These are phyloP conservation scores for Fusarium begoniae DNA, from an alignment of 2,329 filamentous ascomycete species.

Conservation along the genomic window DNA sequence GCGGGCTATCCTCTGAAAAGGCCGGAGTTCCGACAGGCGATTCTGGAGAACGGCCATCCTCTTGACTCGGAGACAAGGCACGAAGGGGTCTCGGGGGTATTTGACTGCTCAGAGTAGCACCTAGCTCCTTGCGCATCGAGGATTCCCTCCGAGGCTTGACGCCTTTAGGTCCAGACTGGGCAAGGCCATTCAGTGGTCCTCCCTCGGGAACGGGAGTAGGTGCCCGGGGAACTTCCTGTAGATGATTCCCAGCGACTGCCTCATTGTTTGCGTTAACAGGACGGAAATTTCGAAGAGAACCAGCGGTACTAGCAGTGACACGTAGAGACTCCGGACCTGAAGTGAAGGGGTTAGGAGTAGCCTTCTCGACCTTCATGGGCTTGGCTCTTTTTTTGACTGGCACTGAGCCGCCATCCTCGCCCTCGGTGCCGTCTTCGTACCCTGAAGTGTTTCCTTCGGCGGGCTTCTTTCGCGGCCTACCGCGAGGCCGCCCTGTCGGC, in stretches of 20 bases:
- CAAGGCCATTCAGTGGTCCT: constrained; percentile 40
- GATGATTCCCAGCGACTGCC: constrained; percentile 57
- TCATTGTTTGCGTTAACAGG: constrained; percentile 69
- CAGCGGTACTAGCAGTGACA: constrained; percentile 90
- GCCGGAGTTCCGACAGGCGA: constrained; percentile 62
- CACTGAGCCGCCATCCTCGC: constrained; percentile 59
- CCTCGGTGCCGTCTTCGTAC: constrained; percentile 73
- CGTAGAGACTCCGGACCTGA: constrained; percentile 80
- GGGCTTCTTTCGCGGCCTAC: constrained; percentile 64
- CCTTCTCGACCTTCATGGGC: constrained; percentile 75
- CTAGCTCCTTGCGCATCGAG: constrained; percentile 60
- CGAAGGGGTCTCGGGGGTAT: constrained; percentile 51
- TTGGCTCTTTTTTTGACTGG: constrained; percentile 76
- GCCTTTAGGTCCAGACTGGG: constrained; percentile 46
- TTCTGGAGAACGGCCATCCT: constrained; percentile 64
- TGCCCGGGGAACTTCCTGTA: constrained; percentile 78
- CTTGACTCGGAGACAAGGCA: constrained; percentile 56
- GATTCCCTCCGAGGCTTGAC: constrained; percentile 67
- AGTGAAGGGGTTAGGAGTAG: constrained; percentile 77
- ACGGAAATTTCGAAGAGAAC: constrained; percentile 84
- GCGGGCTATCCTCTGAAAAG: constrained; percentile 73
- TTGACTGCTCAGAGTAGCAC: constrained; percentile 57
- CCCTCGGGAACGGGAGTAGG: constrained; percentile 77
- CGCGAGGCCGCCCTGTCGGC: constrained; percentile 64
- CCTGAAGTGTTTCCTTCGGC: constrained; percentile 75